These are phyloP conservation scores for Phytomonas francai DNA, from an alignment of 208 protist species.

Conservation along the genomic window DNA sequence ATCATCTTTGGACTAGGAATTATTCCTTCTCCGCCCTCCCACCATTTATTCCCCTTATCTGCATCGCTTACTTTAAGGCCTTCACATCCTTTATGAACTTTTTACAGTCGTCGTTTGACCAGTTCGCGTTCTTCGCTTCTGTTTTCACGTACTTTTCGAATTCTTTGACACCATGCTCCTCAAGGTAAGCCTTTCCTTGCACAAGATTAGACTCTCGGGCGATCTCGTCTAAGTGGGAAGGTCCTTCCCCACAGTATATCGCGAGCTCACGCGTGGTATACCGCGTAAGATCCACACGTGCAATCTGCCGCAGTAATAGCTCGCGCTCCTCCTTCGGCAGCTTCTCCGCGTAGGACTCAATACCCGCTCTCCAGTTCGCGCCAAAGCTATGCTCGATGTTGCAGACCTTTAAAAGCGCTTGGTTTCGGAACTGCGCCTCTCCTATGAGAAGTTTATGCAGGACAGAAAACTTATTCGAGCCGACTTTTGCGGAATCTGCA, in stretches of 20 bases:
- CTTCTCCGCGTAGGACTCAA: slow-evolving; percentile 61
- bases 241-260: slow-evolving; percentile 64
- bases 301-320: slow-evolving; percentile 68
- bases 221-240: slow-evolving; percentile 51
- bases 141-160: slow-evolving; percentile 63
- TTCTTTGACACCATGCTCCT: slow-evolving; percentile 55
- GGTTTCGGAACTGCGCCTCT: slow-evolving; percentile 81
- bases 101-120: slow-evolving; percentile 62
- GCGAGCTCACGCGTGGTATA: slow-evolving; percentile 87
- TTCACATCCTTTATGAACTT: slow-evolving; percentile 82
- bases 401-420: slow-evolving; percentile 75
- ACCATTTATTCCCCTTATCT: not conserved
- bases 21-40: no score
- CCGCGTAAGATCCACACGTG: slow-evolving; percentile 68
- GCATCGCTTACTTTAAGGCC: slow-evolving; percentile 44
- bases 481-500: slow-evolving; percentile 20
- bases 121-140: slow-evolving; percentile 84
- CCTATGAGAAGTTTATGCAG: slow-evolving; percentile 85
- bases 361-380: slow-evolving; percentile 59
- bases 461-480: slow-evolving; percentile 45
- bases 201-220: slow-evolving; percentile 69
- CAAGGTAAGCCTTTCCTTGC: slow-evolving; percentile 60
- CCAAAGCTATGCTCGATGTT: slow-evolving; percentile 88
- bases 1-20: not conserved
- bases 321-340: slow-evolving; percentile 65